These are phyloP conservation scores for Dillenia suffruticosa DNA, from an alignment of 164 flowering plant genomes.

Conservation along the genomic window DNA sequence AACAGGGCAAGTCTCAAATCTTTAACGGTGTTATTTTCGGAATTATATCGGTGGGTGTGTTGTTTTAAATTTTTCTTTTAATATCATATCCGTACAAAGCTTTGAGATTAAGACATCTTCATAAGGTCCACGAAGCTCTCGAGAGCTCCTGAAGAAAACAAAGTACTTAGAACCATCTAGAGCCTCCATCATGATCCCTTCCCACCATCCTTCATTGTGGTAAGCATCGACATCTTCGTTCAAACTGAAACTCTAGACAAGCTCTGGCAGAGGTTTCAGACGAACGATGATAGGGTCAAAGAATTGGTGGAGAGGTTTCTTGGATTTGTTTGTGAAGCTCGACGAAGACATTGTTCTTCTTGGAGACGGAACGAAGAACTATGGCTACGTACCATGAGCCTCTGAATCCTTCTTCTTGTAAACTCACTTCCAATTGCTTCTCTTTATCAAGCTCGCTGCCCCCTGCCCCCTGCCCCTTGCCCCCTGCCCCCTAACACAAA, in stretches of 20 bases:
- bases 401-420: slow-evolving; percentile 19
- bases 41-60: too few species aligned
- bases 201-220: slow-evolving; percentile 46
- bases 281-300: slow-evolving; percentile 18
- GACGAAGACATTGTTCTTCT: slow-evolving; percentile 13
- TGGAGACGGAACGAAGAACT: slow-evolving; percentile 15
- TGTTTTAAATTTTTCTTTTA: too few species aligned
- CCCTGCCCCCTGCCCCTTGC: not conserved
- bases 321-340: slow-evolving; percentile 17
- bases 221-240: slow-evolving; percentile 39
- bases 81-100: too few species aligned
- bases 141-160: slow-evolving; percentile 25
- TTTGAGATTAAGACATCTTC: too few species aligned
- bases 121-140: slow-evolving; percentile 28
- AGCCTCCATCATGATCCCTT: slow-evolving; percentile 24
- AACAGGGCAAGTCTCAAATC: too few species aligned
- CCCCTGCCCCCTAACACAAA: too few species aligned
- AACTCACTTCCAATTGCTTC: slow-evolving; percentile 14
- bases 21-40: too few species aligned
- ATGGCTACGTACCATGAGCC: slow-evolving; percentile 37
- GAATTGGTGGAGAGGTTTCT: slow-evolving; percentile 22
- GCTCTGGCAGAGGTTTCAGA: slow-evolving; percentile 29
- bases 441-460: slow-evolving; percentile 7
- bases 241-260: slow-evolving; percentile 1
- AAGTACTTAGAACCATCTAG: slow-evolving; percentile 8